phyloP scores from a whole-genome alignment of 495 filamentous ascomycete species.

The Pyronema domesticum region DNA sequence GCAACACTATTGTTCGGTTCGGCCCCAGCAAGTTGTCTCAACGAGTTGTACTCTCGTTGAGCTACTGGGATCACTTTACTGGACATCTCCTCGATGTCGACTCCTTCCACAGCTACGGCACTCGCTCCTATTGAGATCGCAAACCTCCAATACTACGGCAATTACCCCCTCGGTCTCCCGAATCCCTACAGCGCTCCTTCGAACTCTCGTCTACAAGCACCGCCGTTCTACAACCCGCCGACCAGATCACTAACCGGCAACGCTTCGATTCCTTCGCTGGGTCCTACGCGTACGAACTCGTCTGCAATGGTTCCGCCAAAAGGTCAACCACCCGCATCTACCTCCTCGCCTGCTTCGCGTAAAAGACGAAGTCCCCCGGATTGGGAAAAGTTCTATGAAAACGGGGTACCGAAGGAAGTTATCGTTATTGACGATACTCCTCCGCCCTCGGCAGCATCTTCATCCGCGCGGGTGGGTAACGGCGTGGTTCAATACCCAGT shows the following conservation, averaged over 20 bases:
- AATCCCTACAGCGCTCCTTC: conserved; percentile 24
- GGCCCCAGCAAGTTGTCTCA: background rate
- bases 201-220: conserved; percentile 15
- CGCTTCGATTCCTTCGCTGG: conserved; percentile 26
- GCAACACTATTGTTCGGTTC: background rate
- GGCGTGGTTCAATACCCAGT: background rate
- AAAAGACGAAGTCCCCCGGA: conserved; percentile 39
- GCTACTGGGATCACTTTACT: background rate
- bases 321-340: conserved; percentile 11
- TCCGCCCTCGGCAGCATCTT: conserved; percentile 24
- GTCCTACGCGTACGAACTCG: conserved; percentile 12
- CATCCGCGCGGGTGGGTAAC: conserved; percentile 1
- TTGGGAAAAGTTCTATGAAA: conserved; percentile 83
- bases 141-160: conserved; percentile 37
- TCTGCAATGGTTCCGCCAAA: conserved; percentile 20
- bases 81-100: conserved; percentile 36
- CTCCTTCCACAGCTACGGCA: conserved; percentile 49
- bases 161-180: conserved; percentile 38
- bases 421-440: conserved; percentile 90
- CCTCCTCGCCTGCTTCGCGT: background rate
- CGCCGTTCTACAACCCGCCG: conserved; percentile 17
- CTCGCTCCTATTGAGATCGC: conserved; percentile 34
- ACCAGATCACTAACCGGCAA: conserved; percentile 14
- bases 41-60: background rate
- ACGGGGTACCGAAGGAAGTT: conserved; percentile 80